Percentiles rank a stretch among this genome's conserved stretches.
Conservation (phyloP, 225 moss, liverwort and hornwort species). For the Neckera pumila region DNA sequence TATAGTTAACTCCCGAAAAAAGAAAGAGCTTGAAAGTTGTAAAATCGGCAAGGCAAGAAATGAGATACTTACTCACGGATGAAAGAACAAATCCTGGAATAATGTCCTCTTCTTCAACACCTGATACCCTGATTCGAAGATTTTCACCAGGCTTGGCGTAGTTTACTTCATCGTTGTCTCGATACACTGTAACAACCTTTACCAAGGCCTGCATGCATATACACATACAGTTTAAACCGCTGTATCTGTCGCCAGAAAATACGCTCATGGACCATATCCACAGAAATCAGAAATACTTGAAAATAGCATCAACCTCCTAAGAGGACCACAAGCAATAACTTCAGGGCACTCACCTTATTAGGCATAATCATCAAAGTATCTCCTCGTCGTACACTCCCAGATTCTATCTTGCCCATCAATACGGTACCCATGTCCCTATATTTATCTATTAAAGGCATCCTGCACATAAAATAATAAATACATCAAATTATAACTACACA, state of each 20-base stretch:
- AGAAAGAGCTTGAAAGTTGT: background rate
- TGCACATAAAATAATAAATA: background rate
- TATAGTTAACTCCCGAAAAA: background rate
- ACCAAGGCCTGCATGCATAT: conserved; percentile 54
- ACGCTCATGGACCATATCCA: background rate
- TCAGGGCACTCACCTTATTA: conserved; percentile 17
- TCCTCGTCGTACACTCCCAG: conserved; percentile 92
- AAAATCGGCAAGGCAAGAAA: background rate
- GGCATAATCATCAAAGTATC: conserved; percentile 86
- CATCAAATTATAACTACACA: background rate
- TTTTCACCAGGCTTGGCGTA: conserved; percentile 97
- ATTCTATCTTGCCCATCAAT: conserved; percentile 98
- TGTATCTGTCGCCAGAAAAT: background rate
- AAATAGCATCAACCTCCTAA: background rate
- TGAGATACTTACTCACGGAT: conserved; percentile 49
- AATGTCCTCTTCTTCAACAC: conserved; percentile 94
- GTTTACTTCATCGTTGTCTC: conserved; percentile 83
- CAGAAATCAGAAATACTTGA: background rate
- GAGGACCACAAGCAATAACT: background rate
- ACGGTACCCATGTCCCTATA: conserved; percentile 99
- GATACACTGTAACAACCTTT: conserved; percentile 87
- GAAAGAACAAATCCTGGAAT: conserved; percentile 85
- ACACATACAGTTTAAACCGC: background rate
- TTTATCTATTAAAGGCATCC: conserved; percentile 80
- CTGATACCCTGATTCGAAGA: conserved; percentile 77